A percentile compares a stretch with the other conserved stretches of the same genome.
Conservation (phyloP, 1,284 basidiomycete species). For the Ceraceosorus bombacis region DNA sequence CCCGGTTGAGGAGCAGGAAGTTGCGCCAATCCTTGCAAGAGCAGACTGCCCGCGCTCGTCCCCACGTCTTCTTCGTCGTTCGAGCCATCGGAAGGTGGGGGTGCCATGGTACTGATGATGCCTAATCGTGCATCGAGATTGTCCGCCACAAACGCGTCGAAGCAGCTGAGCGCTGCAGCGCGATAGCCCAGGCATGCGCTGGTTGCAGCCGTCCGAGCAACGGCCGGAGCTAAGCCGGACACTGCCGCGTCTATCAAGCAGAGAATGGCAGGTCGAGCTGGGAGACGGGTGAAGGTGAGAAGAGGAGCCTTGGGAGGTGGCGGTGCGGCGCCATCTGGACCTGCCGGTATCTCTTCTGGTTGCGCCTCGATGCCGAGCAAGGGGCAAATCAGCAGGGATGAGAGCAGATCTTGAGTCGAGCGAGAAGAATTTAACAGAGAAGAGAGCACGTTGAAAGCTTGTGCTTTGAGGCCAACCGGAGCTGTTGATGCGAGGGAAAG, state of each 20-base stretch:
- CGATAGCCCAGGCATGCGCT: constrained; percentile 20
- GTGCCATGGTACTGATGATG: constrained; percentile 55
- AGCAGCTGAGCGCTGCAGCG: constrained; percentile 34
- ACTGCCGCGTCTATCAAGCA: constrained; percentile 28
- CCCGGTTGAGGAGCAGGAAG: constrained; percentile 38
- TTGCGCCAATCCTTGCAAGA: constrained; percentile 53
- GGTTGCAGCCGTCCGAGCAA: neutral
- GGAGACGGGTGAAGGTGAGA: constrained; percentile 17
- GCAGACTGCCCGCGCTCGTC: constrained; percentile 52
- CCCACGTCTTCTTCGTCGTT: constrained; percentile 16
- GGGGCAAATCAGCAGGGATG: constrained; percentile 29
- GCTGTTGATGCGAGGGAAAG: constrained; percentile 84
- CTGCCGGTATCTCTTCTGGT: neutral
- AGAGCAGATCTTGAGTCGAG: constrained; percentile 54
- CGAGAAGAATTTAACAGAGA: constrained; percentile 33
- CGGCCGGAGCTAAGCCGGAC: constrained; percentile 16
- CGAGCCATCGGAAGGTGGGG: constrained; percentile 12
- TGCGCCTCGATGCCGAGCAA: constrained; percentile 10
- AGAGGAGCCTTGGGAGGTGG: neutral
- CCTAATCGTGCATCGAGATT: constrained; percentile 49
- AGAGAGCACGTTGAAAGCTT: constrained; percentile 64
- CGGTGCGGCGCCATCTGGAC: no score
- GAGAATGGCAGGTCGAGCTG: constrained; percentile 24
- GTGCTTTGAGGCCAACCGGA: constrained; percentile 67
- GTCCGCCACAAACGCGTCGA: constrained; percentile 44